Evolutionary conservation across 2,329 filamentous ascomycete genomes (phyloP).

Genomic region (Monilinia vaccinii-corymbosi): DNA sequence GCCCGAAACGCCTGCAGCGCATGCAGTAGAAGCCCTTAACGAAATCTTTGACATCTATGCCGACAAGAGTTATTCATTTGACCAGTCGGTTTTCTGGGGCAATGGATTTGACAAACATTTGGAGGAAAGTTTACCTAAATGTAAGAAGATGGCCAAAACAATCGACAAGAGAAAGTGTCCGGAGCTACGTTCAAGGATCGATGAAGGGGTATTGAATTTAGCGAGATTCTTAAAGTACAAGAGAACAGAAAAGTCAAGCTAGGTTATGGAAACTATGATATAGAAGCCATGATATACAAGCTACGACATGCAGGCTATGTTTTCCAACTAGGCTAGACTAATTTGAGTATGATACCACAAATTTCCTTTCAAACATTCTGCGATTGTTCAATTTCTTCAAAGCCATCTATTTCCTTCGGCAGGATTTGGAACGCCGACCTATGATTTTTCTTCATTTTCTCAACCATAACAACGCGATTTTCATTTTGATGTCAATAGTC

Average conservation of each 20-base stretch:
- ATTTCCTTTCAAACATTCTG: neutral
- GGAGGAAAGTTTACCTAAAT: slow-evolving; percentile 44
- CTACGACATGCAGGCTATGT: neutral
- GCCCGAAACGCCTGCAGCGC: slow-evolving; percentile 45
- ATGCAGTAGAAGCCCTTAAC: slow-evolving; percentile 55
- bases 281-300: neutral
- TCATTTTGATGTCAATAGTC: neutral
- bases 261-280: neutral
- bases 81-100: slow-evolving; percentile 55
- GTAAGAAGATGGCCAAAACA: slow-evolving; percentile 46
- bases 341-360: neutral
- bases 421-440: neutral
- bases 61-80: slow-evolving; percentile 49
- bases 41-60: slow-evolving; percentile 60
- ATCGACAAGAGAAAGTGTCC: slow-evolving; percentile 50
- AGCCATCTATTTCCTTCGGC: neutral
- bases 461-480: neutral
- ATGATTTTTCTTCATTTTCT: neutral
- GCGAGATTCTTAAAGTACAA: slow-evolving; percentile 56
- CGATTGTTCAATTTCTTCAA: neutral
- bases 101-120: slow-evolving; percentile 51
- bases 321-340: neutral
- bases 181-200: slow-evolving; percentile 49
- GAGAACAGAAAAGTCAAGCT: slow-evolving; percentile 26
- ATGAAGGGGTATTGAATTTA: slow-evolving; percentile 54